phyloP scores from a whole-genome alignment of 495 filamentous ascomycete species.

The Hypomontagnella submonticulosa region DNA sequence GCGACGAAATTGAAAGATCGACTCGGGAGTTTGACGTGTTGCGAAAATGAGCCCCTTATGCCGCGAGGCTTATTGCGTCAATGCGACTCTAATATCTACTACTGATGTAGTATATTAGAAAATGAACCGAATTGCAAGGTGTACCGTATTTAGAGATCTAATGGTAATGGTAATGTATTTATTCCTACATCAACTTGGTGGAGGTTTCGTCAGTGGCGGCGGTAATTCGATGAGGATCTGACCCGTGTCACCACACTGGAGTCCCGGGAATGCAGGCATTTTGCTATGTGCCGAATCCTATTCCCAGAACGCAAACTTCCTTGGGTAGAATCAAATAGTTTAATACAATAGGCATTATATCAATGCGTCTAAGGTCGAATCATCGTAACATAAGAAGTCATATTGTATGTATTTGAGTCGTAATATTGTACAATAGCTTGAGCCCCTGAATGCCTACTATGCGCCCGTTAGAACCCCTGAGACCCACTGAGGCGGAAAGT shows the following conservation, averaged over 20 bases:
- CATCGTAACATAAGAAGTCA: too few relatives aligned
- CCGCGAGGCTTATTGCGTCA: slow-evolving; percentile 23
- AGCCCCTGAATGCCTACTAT: slow-evolving; percentile 3
- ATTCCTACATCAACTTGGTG: too few relatives aligned
- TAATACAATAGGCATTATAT: too few relatives aligned
- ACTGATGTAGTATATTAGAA: background rate
- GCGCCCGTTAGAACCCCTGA: background rate
- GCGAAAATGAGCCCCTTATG: slow-evolving; percentile 11
- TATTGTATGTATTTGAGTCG: background rate
- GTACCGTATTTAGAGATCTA: background rate
- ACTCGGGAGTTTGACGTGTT: slow-evolving; percentile 14
- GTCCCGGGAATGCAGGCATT: too few relatives aligned
- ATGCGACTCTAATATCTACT: background rate
- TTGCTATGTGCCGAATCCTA: too few relatives aligned
- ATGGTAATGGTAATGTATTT: slow-evolving; percentile 1
- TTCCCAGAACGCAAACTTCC: too few relatives aligned
- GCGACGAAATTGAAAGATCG: slow-evolving; percentile 28
- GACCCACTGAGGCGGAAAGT: slow-evolving; percentile 22
- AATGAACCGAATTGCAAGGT: background rate
- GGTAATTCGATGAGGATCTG: too few relatives aligned
- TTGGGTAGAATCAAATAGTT: too few relatives aligned
- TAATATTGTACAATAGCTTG: slow-evolving; percentile 14
- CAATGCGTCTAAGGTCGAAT: too few relatives aligned
- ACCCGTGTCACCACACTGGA: too few relatives aligned
- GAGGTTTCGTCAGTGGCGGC: too few relatives aligned